Conservation (phyloP, 2,329 filamentous ascomycete genomes). For the Aspergillus sp. region DNA sequence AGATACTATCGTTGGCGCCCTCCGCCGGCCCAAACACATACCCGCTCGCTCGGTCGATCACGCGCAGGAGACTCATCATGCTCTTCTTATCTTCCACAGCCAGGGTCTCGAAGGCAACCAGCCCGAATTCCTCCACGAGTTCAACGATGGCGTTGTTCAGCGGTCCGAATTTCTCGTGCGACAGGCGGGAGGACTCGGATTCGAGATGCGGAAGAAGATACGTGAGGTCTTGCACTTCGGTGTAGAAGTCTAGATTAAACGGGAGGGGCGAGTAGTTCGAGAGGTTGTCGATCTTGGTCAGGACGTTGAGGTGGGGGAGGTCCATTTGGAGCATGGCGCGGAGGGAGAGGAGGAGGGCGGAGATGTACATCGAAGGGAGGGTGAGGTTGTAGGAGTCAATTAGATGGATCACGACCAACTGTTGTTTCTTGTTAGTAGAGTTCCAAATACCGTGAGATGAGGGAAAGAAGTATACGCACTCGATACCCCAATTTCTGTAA, state of each 20-base stretch:
- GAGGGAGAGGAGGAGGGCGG: conserved; percentile 86
- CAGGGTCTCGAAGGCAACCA: conserved; percentile 89
- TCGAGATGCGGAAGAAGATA: conserved; percentile 81
- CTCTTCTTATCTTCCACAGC: conserved; percentile 96
- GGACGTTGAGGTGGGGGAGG: conserved; percentile 89
- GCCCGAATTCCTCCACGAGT: conserved; percentile 82
- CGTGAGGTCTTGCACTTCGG: conserved; percentile 88
- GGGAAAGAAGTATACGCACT: conserved; percentile 54
- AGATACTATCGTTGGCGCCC: conserved; percentile 93
- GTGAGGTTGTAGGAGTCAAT: conserved; percentile 93
- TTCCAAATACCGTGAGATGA: background rate
- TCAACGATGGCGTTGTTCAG: conserved; percentile 85
- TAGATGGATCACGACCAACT: conserved; percentile 92
- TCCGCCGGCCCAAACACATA: conserved; percentile 91
- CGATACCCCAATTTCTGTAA: conserved; percentile 90
- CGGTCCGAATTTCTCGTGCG: conserved; percentile 73
- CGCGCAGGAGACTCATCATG: conserved; percentile 87
- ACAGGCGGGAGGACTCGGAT: conserved; percentile 69
- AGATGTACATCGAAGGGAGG: conserved; percentile 90
- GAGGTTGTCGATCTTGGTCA: conserved; percentile 97
- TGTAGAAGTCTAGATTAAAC: conserved; percentile 96
- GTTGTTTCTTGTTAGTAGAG: conserved; percentile 12
- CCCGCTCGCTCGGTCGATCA: conserved; percentile 87
- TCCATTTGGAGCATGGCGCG: conserved; percentile 98
- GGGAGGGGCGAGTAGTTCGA: conserved; percentile 79